Evolutionary conservation across 371 early-diverging fungal genomes (phyloP).

Genomic region (Gilbertella persicaria): DNA sequence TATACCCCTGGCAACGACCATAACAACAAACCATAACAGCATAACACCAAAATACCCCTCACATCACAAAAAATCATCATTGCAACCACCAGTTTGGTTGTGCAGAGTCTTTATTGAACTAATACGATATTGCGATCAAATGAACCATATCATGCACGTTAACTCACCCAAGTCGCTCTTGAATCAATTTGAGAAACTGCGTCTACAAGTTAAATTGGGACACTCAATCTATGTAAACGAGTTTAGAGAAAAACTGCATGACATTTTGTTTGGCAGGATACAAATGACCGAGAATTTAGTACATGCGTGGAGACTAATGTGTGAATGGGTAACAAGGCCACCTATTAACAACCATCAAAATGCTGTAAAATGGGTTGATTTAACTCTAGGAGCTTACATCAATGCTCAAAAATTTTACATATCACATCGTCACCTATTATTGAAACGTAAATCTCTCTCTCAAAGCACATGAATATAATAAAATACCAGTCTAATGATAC

Average conservation of each 20-base stretch:
- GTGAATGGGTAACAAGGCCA: constrained; percentile 31
- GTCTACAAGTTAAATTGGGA: constrained; percentile 6
- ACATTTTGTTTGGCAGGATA: constrained; percentile 37
- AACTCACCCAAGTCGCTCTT: constrained; percentile 13
- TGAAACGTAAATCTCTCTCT: neutral
- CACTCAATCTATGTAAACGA: constrained; percentile 7
- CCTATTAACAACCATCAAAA: constrained; percentile 6
- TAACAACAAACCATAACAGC: too few species aligned
- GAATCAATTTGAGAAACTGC: constrained; percentile 24
- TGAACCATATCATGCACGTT: neutral
- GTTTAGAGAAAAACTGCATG: constrained; percentile 23
- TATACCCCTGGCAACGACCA: constrained; percentile 11
- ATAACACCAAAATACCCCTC: neutral
- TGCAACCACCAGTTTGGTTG: constrained; percentile 4
- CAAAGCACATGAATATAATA: neutral
- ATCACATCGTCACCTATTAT: neutral
- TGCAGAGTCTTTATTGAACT: constrained; percentile 13
- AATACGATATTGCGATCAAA: constrained; percentile 8
- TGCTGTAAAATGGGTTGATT: constrained; percentile 13
- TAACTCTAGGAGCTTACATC: constrained; percentile 21
- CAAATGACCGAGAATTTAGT: constrained; percentile 33
- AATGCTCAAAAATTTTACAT: constrained; percentile 12
- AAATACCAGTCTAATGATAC: too few species aligned
- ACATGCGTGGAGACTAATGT: constrained; percentile 31
- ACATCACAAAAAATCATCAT: neutral